Base-by-base conservation (phyloP, 495 filamentous ascomycete genomes). In the Penicillium macrosclerotiorum region DNA sequence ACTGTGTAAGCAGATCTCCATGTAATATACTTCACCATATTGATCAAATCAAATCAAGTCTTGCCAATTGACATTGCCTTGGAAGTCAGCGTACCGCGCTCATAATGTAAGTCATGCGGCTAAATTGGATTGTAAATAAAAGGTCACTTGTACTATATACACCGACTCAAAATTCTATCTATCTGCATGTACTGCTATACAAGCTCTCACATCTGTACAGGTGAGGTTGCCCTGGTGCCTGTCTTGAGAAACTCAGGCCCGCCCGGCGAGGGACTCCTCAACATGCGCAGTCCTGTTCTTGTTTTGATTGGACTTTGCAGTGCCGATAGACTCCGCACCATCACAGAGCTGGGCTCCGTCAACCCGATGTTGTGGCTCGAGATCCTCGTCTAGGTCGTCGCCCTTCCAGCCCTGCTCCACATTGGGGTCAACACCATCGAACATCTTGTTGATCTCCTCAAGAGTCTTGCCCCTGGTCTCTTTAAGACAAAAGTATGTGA, bases 381-480 rank as follows among this genome's bases (percentile, higher is more conserved):
- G 22, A 18, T 48, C 49, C 13, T 34, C 34, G 7, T 40, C 22
- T 3, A 41, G n/a, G 0, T 11, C 6, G 40, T 40, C 37, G 8
- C 27, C 50, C n/a, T 60, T 57, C 51, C 52, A 52, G 5, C 49
- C 51, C 29, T 40, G 45, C 20, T 62, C 54, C 1, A 40, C 16
- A 45, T 61, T 48, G 5, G 47, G 27, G 31, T 47, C 42, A 20
- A 47, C 11, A 1, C 56, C 55, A 9, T 67, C 75, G 42, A 89
- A 90, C 63, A 89, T 55, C 13, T 72, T 29, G 52, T 75, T 68
- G 29, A 90, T 78, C 66, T 89, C 85, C 68, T 90, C 86, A n/a
- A 89, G 74, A 2, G 78, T 81, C 72, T 86, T 85, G 18, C 82
- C 76, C 17, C 75, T 79, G 2, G 86, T 89, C 69, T 90, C 77